phyloP scores from a whole-genome alignment of 2,329 filamentous ascomycete species.

The Neurospora sp. region DNA sequence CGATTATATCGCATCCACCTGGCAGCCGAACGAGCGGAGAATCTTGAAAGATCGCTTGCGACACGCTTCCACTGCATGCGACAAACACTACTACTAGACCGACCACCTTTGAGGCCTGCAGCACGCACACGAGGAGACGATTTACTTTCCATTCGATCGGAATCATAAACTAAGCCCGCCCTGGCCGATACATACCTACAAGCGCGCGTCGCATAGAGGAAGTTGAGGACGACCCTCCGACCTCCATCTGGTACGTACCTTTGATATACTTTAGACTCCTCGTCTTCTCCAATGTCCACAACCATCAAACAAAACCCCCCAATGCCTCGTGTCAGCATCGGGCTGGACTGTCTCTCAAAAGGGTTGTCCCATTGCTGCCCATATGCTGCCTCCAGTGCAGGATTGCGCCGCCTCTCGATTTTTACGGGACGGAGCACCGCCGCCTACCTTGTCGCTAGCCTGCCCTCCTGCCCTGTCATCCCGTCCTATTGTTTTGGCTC shows the following conservation, averaged over 20 bases:
- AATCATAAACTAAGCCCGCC: neutral
- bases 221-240: neutral
- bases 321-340: neutral
- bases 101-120: neutral
- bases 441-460: neutral
- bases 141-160: neutral
- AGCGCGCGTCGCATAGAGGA: neutral
- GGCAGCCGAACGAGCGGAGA: neutral
- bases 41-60: neutral
- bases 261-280: neutral
- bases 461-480: neutral
- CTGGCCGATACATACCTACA: neutral
- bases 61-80: neutral
- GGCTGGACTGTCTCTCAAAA: neutral
- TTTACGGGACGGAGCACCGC: conserved; percentile 11
- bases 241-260: neutral
- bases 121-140: neutral
- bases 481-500: conserved; percentile 12
- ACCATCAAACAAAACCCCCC: neutral
- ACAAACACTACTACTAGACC: neutral
- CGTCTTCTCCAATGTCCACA: too few species aligned
- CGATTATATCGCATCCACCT: neutral
- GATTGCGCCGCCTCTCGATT: conserved; percentile 16
- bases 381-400: neutral
- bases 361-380: neutral